Evolutionary conservation across 257 asterid species (phyloP).

Genomic region (Penstemon davidsonii): DNA sequence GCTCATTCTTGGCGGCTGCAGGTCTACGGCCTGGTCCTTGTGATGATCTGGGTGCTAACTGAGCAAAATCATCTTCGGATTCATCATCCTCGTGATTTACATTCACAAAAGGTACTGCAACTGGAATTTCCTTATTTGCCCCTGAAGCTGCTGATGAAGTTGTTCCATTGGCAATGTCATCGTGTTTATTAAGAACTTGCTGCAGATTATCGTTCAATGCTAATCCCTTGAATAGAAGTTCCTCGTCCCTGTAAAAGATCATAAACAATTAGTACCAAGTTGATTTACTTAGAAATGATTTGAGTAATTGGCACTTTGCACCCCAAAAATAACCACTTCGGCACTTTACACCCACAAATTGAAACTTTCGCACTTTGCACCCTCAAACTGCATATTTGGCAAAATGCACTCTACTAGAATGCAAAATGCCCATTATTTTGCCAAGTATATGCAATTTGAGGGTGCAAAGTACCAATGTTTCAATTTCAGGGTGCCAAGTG

Average conservation of each 20-base stretch:
- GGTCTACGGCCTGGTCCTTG: conserved; percentile 62
- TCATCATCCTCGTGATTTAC: conserved; percentile 91
- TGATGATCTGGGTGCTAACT: conserved; percentile 49
- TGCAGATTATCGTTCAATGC: conserved; percentile 78
- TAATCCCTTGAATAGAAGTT: conserved; percentile 73
- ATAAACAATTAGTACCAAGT: conserved; percentile 14
- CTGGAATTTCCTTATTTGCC: conserved; percentile 42
- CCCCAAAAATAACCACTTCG: background rate
- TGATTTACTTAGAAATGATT: background rate
- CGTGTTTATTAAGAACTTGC: conserved; percentile 71
- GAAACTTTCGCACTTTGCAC: too few relatives aligned
- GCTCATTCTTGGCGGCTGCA: conserved; percentile 39
- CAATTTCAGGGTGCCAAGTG: too few relatives aligned
- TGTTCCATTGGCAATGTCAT: conserved; percentile 65
- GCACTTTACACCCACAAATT: too few relatives aligned
- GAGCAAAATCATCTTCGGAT: conserved; percentile 84
- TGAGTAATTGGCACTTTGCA: background rate
- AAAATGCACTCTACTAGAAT: background rate
- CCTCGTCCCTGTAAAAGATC: conserved; percentile 65
- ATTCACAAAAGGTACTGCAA: conserved; percentile 68
- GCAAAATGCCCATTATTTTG: too few relatives aligned
- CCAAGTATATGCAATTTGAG: too few relatives aligned
- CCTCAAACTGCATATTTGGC: background rate
- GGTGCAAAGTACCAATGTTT: too few relatives aligned
- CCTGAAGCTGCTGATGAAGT: conserved; percentile 31